Evolutionary conservation across 1,139 yeast genomes (phyloP).

Genomic region (Lodderomyces beijingensis): DNA sequence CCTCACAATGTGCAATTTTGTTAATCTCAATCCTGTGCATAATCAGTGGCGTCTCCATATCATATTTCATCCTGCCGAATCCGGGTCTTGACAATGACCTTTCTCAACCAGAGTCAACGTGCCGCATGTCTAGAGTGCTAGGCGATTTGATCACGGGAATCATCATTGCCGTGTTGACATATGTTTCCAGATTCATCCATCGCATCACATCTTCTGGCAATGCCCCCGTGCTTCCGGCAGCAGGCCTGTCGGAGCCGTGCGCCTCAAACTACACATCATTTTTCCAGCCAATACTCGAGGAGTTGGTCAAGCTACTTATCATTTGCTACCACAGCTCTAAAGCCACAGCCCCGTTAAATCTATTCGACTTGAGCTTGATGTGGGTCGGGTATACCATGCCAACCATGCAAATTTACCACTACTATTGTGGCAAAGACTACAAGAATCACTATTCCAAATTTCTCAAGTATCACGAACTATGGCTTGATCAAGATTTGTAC

Average conservation of each 20-base stretch:
- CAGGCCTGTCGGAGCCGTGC: not conserved
- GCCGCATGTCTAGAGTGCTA: conserved; percentile 3
- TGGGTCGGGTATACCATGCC: conserved; percentile 9
- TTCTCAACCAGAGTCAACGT: too few species aligned
- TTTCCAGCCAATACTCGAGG: conserved; percentile 11
- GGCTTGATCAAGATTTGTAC: conserved; percentile 9
- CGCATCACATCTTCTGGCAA: not conserved
- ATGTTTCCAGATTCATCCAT: conserved; percentile 2
- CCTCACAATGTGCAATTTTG: not conserved
- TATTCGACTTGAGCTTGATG: conserved; percentile 6
- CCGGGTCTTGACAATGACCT: not conserved
- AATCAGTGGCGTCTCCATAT: not conserved
- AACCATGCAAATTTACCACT: conserved; percentile 7
- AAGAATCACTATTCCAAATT: conserved; percentile 7
- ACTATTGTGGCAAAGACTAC: conserved; percentile 9
- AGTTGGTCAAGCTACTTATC: conserved; percentile 6
- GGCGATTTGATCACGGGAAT: conserved; percentile 8
- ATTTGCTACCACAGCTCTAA: conserved; percentile 6
- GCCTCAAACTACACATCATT: conserved; percentile 8
- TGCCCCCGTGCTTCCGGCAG: not conserved
- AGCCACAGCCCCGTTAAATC: conserved; percentile 2
- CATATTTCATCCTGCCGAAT: not conserved
- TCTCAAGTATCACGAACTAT: conserved; percentile 10
- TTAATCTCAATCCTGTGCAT: not conserved
- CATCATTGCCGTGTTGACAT: conserved; percentile 4